Conservation (phyloP, 2,329 filamentous ascomycete species). For the Colletotrichum caudatum region DNA sequence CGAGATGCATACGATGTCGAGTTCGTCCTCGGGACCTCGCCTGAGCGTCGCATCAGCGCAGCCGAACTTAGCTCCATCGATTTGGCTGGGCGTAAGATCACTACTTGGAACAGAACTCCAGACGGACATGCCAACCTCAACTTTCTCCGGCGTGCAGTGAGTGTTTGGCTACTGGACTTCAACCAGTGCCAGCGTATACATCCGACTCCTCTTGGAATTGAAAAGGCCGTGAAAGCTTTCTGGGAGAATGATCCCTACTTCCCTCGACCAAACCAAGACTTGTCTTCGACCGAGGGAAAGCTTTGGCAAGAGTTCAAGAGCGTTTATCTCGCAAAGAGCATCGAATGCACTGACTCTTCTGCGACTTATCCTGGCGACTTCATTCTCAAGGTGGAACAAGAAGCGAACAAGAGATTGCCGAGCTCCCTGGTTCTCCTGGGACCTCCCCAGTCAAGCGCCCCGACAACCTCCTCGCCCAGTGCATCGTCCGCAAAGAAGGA, state of each 20-base stretch:
- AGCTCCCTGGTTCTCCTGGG: no score
- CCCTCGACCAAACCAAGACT: background rate
- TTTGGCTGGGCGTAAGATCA: fast-evolving
- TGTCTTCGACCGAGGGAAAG: no score
- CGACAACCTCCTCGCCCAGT: no score
- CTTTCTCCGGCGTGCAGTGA: background rate
- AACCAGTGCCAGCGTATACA: background rate
- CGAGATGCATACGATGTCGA: slow-evolving; percentile 44
- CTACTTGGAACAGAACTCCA: background rate
- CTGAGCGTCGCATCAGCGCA: background rate
- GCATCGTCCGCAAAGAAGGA: no score
- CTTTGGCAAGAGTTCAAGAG: no score
- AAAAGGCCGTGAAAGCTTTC: background rate
- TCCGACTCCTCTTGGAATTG: background rate
- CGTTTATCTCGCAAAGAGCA: no score
- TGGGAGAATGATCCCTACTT: slow-evolving; percentile 16
- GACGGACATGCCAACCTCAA: background rate
- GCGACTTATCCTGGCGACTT: no score
- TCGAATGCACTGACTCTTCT: no score
- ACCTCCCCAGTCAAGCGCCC: no score
- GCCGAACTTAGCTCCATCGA: background rate
- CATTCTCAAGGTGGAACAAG: no score
- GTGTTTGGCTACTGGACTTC: background rate
- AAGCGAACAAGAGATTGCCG: no score
- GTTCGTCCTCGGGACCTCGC: background rate